These are phyloP conservation scores for Apiospora marii DNA, from an alignment of 2,329 filamentous ascomycete species.

Conservation along the genomic window DNA sequence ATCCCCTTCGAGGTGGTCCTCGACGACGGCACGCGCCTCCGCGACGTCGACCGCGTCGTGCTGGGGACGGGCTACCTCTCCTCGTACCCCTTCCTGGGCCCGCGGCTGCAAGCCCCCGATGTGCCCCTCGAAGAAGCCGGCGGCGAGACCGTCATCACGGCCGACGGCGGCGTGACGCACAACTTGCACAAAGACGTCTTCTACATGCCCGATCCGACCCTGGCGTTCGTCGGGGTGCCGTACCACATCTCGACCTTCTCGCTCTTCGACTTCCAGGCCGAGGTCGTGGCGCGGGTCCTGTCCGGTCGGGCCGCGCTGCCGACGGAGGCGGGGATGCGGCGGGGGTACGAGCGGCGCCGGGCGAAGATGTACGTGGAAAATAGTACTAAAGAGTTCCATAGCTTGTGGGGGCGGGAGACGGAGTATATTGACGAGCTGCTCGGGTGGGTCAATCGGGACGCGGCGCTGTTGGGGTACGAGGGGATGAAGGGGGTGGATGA, in stretches of 20 bases:
- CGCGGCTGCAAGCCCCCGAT: slow-evolving; percentile 54
- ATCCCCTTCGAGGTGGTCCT: slow-evolving; percentile 51
- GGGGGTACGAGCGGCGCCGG: slow-evolving; percentile 43
- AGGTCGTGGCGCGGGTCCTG: slow-evolving; percentile 65
- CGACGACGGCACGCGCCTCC: slow-evolving; percentile 59
- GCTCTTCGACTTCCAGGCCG: slow-evolving; percentile 74
- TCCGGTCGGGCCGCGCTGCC: slow-evolving; percentile 56
- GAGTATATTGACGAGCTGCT: slow-evolving; percentile 44
- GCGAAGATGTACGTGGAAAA: neutral
- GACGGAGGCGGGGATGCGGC: slow-evolving; percentile 46
- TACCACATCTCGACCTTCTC: slow-evolving; percentile 74
- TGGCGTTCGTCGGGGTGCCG: slow-evolving; percentile 70
- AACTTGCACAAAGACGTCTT: slow-evolving; percentile 77
- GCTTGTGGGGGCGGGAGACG: slow-evolving; percentile 43
- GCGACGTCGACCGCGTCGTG: slow-evolving; percentile 67
- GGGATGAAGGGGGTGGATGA: slow-evolving; percentile 43
- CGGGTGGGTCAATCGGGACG: slow-evolving; percentile 38
- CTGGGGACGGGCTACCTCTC: slow-evolving; percentile 75
- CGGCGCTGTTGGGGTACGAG: slow-evolving; percentile 32
- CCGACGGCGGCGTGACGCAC: slow-evolving; percentile 68
- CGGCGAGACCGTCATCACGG: slow-evolving; percentile 63
- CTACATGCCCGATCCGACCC: slow-evolving; percentile 71
- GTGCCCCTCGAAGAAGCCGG: slow-evolving; percentile 54
- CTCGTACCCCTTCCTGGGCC: slow-evolving; percentile 68
- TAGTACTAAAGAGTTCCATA: slow-evolving; percentile 47